A percentile compares a stretch with the other conserved stretches of the same genome.
These are phyloP conservation scores for Westerdykella aurantiaca DNA, from an alignment of 2,329 filamentous ascomycete genomes.

Conservation along the genomic window DNA sequence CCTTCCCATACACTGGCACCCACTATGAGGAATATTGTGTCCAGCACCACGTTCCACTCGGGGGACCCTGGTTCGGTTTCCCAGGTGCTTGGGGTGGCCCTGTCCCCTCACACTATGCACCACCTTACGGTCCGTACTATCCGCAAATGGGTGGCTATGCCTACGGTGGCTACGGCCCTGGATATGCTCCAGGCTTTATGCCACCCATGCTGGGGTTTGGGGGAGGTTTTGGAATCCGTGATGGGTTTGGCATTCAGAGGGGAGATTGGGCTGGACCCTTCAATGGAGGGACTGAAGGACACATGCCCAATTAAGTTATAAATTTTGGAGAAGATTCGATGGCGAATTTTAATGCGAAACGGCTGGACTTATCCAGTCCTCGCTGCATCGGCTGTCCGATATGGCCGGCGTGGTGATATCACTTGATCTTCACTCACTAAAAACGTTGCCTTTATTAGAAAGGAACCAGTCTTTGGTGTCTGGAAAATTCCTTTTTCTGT, in stretches of 20 bases:
- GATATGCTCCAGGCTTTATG: background rate
- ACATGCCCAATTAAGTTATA: background rate
- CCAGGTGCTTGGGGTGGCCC: background rate
- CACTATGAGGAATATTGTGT: background rate
- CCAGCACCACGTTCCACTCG: background rate
- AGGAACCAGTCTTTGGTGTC: no score
- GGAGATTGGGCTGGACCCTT: background rate
- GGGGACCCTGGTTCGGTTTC: background rate
- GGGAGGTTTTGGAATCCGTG: background rate
- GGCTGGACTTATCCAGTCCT: no score
- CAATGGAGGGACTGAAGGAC: background rate
- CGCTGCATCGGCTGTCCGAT: no score
- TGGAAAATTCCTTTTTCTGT: no score
- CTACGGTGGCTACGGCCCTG: background rate
- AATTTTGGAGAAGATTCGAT: no score
- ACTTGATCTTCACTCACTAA: no score
- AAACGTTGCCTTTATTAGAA: no score
- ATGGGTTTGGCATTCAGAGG: background rate
- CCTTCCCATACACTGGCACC: background rate
- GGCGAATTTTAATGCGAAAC: no score
- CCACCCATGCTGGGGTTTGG: background rate
- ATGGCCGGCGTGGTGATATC: no score
- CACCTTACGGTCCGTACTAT: background rate
- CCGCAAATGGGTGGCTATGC: background rate
- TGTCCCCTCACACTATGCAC: background rate